Percentiles rank a stretch among this genome's conserved stretches.
Conservation (phyloP, 257 asterid genomes). For the Plantago major region DNA sequence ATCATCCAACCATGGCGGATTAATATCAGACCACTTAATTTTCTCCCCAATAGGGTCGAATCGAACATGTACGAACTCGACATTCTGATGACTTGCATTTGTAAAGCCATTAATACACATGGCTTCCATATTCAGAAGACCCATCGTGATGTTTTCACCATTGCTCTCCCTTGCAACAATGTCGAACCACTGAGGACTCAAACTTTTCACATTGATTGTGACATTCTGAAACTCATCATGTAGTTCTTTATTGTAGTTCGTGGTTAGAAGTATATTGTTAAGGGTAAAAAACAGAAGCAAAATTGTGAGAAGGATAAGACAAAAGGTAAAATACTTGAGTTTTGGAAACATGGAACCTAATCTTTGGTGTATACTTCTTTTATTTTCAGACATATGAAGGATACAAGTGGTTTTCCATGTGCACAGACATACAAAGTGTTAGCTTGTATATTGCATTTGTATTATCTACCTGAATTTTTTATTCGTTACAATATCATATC, state of each 20-base stretch:
- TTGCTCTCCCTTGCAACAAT: conserved; percentile 28
- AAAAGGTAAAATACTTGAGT: conserved; percentile 28
- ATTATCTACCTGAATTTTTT: background rate
- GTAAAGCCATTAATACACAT: background rate
- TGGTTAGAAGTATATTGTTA: conserved; percentile 32
- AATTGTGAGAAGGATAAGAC: conserved; percentile 35
- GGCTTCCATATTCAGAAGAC: conserved; percentile 25
- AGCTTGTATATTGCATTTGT: background rate
- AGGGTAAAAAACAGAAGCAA: conserved; percentile 31
- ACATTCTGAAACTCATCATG: conserved; percentile 24
- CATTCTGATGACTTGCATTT: conserved; percentile 14
- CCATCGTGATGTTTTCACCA: conserved; percentile 24
- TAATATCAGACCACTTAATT: conserved; percentile 49
- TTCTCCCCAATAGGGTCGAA: conserved; percentile 36
- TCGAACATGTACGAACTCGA: conserved; percentile 27
- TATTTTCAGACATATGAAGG: background rate
- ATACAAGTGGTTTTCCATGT: background rate
- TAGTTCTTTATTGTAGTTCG: conserved; percentile 28
- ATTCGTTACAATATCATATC: background rate
- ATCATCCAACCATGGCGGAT: conserved; percentile 51
- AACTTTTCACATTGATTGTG: conserved; percentile 12
- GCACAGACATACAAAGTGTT: background rate
- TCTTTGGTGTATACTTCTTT: background rate
- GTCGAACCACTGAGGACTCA: conserved; percentile 31
- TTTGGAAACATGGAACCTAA: conserved; percentile 38